Base-by-base conservation (phyloP, 305 asterid species). In the Solanum hybrid region DNA sequence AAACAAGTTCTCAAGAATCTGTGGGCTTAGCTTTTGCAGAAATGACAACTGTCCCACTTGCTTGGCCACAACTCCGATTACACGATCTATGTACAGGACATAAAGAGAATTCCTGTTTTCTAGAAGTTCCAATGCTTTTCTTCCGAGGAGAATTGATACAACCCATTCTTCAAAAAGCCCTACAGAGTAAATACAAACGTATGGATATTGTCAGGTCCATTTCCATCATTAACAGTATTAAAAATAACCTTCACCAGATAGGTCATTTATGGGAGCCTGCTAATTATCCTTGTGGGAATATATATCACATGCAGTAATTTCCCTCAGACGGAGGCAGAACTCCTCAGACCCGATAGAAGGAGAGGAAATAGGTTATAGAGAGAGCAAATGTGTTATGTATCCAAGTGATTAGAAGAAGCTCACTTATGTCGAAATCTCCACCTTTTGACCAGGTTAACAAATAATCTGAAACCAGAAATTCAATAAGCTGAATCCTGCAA, bases 401-500 rank as follows among this genome's bases (percentile, higher is more conserved):
- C 64, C n/a, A 31, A 71, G 60, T 37, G 73, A 89, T 40, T 9
- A 89, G n/a, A 79, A 87, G 85, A 79, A 89, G 84, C 90, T 75
- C 79, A 98, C 99, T 93, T 89, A 89, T 76, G 88, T 95, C 97
- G 7, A 97, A 93, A 89, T 92, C 96, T 92, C 92, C 93, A 87
- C 89, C 77, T 82, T 90, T 91, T 90, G 98, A 92, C 99, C 99
- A 98, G 76, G 95, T 90, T 31, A 92, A 89, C 60, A 95, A 92
- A 94, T 92, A 88, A 91, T 98, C 99, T 26, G 98, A 94, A 91
- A 97, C 94, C 93, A 98, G 93, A 90, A 96, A 96, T 95, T 97
- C 98, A 46, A 95, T 90, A 76, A 98, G 96, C 96, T 97, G 99
- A 90, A 96, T 96, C 99, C 99, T 98, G 98, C 93, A 91, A 92